Conservation (phyloP, 148 eudicot species). For the Amaranthus cruentus region DNA sequence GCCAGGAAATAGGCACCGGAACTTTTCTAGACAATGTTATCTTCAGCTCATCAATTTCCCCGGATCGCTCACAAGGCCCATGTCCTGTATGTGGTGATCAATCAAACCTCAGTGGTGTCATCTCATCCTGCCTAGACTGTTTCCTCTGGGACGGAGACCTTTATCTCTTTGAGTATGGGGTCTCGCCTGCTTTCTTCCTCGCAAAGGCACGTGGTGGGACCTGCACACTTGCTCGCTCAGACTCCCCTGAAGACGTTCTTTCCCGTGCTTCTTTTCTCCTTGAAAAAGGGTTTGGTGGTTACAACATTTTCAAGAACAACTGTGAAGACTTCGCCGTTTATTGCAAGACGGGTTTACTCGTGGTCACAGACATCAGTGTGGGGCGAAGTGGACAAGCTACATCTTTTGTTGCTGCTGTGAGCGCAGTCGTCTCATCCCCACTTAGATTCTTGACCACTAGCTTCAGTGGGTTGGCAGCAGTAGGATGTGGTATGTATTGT, state of each 20-base stretch:
- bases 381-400: constrained; percentile 90
- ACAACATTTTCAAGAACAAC: constrained; percentile 83
- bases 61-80: constrained; percentile 36
- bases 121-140: constrained; percentile 84
- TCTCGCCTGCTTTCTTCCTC: constrained; percentile 52
- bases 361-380: constrained; percentile 54
- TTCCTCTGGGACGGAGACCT: constrained; percentile 77
- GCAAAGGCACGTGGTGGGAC: constrained; percentile 91
- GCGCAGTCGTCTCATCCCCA: constrained; percentile 65
- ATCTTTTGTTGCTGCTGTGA: constrained; percentile 58
- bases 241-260: constrained; percentile 63
- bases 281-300: constrained; percentile 79
- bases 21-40: constrained; percentile 62
- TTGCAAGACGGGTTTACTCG: constrained; percentile 75
- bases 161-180: constrained; percentile 60
- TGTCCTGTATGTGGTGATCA: constrained; percentile 79
- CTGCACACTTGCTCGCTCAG: constrained; percentile 73
- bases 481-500: constrained; percentile 72
- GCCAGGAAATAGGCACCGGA: constrained; percentile 86
- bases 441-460: constrained; percentile 66
- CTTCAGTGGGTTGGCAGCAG: constrained; percentile 45
- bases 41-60: constrained; percentile 58
- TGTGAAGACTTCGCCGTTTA: constrained; percentile 94
- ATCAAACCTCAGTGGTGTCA: constrained; percentile 58
- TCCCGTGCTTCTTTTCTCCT: constrained; percentile 68